Conservation (phyloP, 129 eudicot species). For the Arctium minus region DNA sequence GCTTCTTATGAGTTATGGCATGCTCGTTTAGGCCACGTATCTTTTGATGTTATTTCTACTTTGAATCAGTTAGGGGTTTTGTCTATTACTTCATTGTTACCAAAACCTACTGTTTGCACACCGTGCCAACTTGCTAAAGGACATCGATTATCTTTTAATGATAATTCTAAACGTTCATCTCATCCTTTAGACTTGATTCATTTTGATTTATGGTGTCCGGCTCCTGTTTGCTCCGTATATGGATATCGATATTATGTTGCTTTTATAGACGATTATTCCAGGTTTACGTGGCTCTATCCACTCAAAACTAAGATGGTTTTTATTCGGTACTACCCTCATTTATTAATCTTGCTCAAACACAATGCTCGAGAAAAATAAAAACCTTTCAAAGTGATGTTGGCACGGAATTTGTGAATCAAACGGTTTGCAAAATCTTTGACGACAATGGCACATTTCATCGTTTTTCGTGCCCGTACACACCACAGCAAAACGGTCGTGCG, state of each 20-base stretch:
- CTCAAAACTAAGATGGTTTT: neutral
- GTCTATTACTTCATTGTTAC: neutral
- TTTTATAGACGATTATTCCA: neutral
- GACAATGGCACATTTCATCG: neutral
- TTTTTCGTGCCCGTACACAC: neutral
- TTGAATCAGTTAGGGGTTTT: neutral
- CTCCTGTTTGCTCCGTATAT: neutral
- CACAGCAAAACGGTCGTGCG: neutral
- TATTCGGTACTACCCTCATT: neutral
- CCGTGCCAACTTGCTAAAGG: neutral
- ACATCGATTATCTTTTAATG: neutral
- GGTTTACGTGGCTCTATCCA: neutral
- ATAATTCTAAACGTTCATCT: neutral
- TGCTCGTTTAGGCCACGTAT: too few relatives aligned
- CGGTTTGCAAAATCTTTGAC: neutral
- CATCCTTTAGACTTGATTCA: neutral
- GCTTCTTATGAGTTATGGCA: neutral
- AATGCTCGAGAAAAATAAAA: too few relatives aligned
- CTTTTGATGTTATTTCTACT: too few relatives aligned
- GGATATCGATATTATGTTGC: neutral
- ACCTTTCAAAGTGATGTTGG: neutral
- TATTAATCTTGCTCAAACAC: too few relatives aligned
- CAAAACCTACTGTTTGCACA: neutral
- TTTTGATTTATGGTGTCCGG: neutral
- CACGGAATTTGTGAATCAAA: too few relatives aligned